phyloP scores from a whole-genome alignment of 306 rosid species.

The Cyamopsis tetragonoloba region DNA sequence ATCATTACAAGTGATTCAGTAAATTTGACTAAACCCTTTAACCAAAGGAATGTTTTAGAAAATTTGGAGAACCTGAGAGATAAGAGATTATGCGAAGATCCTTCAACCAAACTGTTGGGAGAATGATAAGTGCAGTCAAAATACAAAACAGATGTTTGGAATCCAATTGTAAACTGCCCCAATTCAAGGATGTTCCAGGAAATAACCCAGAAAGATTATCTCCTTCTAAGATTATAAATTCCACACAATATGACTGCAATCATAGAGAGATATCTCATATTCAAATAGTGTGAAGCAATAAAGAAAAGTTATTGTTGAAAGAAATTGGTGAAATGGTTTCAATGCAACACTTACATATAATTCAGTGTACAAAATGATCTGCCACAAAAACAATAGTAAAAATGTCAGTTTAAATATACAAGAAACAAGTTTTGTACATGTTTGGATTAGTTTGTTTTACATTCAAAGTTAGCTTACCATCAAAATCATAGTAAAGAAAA shows the following conservation, averaged over 20 bases:
- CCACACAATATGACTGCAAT: constrained; percentile 72
- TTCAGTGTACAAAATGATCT: constrained; percentile 67
- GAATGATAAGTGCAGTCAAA: constrained; percentile 60
- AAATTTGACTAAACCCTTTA: too few relatives aligned
- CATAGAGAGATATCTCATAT: background rate
- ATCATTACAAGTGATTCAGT: constrained; percentile 17
- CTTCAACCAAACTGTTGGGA: constrained; percentile 78
- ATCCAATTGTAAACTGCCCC: constrained; percentile 44
- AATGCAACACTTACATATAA: constrained; percentile 64
- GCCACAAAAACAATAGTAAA: constrained; percentile 34
- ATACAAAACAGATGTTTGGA: constrained; percentile 65
- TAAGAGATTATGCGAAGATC: constrained; percentile 70
- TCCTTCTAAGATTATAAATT: constrained; percentile 79
- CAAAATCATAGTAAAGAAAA: background rate
- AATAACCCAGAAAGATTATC: constrained; percentile 73
- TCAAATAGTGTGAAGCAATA: background rate
- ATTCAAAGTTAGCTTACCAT: background rate
- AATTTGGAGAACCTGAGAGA: constrained; percentile 59
- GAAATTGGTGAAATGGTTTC: background rate
- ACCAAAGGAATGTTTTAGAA: constrained; percentile 2
- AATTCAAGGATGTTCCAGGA: constrained; percentile 62
- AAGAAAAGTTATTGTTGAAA: background rate
- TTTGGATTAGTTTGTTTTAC: background rate
- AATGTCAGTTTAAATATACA: constrained; percentile 13
- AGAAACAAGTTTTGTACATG: constrained; percentile 20